Evolutionary conservation across 208 protist genomes (phyloP), one percentile per base, ranked within the genome.

Genomic region (Blechomonas ayalai): DNA sequence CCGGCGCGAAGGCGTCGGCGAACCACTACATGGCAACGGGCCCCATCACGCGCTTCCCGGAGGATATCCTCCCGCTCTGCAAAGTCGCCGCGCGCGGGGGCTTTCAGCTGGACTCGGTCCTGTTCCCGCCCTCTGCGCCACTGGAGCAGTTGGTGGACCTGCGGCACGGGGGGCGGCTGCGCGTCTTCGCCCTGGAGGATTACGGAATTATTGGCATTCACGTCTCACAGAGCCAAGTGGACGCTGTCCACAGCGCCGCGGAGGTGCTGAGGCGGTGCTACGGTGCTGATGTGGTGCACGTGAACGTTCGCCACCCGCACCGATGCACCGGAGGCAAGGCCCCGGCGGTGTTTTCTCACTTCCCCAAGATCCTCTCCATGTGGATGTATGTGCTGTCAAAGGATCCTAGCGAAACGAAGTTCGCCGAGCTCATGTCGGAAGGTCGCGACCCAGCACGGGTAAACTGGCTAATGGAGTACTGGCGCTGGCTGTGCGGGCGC

Each of bases 11-110:
- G 39, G 64, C 67, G 13, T 74, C 73, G 7, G 73, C 77, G 20
- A 75, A 89, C 60, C 80, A 90, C 62, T 85, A 85, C 65, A 86
- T 92, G 76, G 52, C 73, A 19, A 92, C 80, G 20, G 87, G 87
- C 1, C 80, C 81, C 23, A 82, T 95, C 59, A 72, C 52, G 29
- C 73, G 82, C 57, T 92, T 88, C 60, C 66, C 75, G 3, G 80
- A 95, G 48, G 87, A 95, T 49, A 47, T 95, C 37, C 62, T 74
- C 45, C 82, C 82, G 7, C 66, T 95, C 1, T 81, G 53, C 20
- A 37, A 76, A 29, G 63, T 92, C 23, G 77, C 84, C 19, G 69
- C 80, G 2, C 69, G 64, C 35, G 83, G 83, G n/a, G 83, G 83
- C 12, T 92, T 92, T 43, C 46, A 55, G 32, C 49, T 76, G 33